Evolutionary conservation across 352 stramenopile species (phyloP), one percentile per base, ranked within the genome.

Genomic region (Elongisporangium senticosum): DNA sequence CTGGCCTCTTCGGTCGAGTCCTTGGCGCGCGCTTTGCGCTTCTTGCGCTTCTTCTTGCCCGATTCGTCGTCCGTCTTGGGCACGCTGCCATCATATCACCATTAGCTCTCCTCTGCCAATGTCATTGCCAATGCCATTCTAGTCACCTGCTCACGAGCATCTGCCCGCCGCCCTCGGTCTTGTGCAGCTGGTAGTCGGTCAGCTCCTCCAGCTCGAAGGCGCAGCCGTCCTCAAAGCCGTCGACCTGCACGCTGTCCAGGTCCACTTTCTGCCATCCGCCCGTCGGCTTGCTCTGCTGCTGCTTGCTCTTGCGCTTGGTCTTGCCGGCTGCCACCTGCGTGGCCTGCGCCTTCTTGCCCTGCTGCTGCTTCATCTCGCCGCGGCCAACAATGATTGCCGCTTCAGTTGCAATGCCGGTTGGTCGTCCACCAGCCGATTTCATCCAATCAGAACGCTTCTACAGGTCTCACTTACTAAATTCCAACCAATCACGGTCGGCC

Each of bases 201-300:
- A 95, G 81, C 64, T 94, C 86, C 59, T 95, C 86, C 49, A 95
- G 53, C 49, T 93, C 84, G 39, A 90, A 93, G 26, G 79, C 81
- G 49, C 76, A 90, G 53, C 86, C 86, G 58, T 95, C 86, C 51
- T 91, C 84, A 62, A 94, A 95, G 23, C 86, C 86, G 28, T 95
- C 75, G 52, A 95, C 49, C 60, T 89, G 63, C 53, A 92, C 72
- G 22, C 91, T 79, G 26, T 86, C 65, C 49, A 94, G 75, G 59
- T 95, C 69, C 39, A 95, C 71, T 26, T 81, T 83, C 11, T 75
- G 51, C 86, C 86, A 95, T 7, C 75, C 71, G 21, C 56, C 63
- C 3, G 64, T 53, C 3, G 55, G 66, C 63, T 86, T 86, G 67
- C 87, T 90, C 56, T 81, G 75, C 68, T 88, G 88, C 71, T 26